phyloP scores from a whole-genome alignment of 441 rosid genomes.

The Jatropha podagrica region DNA sequence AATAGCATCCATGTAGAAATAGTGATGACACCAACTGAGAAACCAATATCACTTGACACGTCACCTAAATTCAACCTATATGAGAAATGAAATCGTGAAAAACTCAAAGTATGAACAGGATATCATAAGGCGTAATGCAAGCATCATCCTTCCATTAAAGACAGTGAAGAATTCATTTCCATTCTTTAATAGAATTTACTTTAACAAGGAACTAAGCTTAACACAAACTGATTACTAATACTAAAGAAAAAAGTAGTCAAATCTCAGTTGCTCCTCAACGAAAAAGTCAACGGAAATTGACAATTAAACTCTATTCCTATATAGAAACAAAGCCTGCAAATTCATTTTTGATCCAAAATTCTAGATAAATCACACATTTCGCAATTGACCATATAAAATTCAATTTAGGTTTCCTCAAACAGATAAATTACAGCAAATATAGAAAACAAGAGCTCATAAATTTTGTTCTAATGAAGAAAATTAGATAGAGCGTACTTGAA shows the following conservation, averaged over 20 bases:
- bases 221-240: not conserved
- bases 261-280: too few relatives aligned
- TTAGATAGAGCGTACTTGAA: conserved; percentile 42
- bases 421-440: not conserved
- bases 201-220: too few relatives aligned
- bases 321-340: not conserved
- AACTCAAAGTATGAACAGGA: not conserved
- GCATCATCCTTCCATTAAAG: not conserved
- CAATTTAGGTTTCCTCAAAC: not conserved
- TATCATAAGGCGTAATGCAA: too few relatives aligned
- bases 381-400: not conserved
- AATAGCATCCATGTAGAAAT: not conserved
- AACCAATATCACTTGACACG: not conserved
- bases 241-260: not conserved
- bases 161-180: not conserved
- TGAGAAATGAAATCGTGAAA: not conserved
- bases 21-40: not conserved
- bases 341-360: not conserved
- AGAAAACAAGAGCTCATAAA: not conserved
- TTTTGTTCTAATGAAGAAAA: not conserved
- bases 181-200: not conserved
- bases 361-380: not conserved
- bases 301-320: not conserved
- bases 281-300: too few relatives aligned
- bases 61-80: not conserved